These are phyloP conservation scores for Phlebiopsis flavidoalba DNA, from an alignment of 768 basidiomycete species.

Conservation along the genomic window DNA sequence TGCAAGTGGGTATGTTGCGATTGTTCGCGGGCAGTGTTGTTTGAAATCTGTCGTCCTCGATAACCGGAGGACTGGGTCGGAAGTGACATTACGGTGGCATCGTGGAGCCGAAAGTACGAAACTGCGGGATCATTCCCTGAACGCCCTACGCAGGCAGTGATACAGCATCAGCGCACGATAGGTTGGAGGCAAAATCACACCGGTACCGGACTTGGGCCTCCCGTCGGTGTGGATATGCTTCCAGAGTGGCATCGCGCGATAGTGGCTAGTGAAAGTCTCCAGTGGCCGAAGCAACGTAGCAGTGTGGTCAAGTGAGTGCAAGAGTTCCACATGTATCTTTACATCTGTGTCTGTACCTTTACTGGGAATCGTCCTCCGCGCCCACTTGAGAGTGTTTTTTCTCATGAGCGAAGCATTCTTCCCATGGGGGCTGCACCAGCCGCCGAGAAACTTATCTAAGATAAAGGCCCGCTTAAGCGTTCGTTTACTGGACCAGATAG, in stretches of 20 bases:
- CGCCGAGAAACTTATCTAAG: no score
- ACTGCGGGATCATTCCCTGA: conserved; percentile 1
- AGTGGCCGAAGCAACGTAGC: background rate
- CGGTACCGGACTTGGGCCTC: conserved; percentile 10
- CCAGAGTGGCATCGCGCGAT: background rate
- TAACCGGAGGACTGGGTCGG: background rate
- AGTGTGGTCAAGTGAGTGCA: background rate
- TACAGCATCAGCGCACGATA: background rate
- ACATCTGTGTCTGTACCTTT: conserved; percentile 2
- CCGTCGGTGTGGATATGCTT: conserved; percentile 8
- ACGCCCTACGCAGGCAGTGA: background rate
- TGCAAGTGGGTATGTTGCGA: background rate
- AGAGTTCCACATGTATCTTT: background rate
- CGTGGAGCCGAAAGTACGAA: background rate
- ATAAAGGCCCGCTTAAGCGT: no score
- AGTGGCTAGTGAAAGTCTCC: background rate
- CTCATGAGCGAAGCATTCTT: background rate
- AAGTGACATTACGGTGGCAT: background rate
- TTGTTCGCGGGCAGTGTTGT: background rate
- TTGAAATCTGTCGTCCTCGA: background rate
- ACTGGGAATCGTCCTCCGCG: background rate
- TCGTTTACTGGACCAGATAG: no score
- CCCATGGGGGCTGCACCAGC: background rate
- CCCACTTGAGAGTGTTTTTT: background rate
- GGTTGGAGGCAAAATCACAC: background rate